Conservation (phyloP, 306 rosid genomes). For the Quillaja saponaria region DNA sequence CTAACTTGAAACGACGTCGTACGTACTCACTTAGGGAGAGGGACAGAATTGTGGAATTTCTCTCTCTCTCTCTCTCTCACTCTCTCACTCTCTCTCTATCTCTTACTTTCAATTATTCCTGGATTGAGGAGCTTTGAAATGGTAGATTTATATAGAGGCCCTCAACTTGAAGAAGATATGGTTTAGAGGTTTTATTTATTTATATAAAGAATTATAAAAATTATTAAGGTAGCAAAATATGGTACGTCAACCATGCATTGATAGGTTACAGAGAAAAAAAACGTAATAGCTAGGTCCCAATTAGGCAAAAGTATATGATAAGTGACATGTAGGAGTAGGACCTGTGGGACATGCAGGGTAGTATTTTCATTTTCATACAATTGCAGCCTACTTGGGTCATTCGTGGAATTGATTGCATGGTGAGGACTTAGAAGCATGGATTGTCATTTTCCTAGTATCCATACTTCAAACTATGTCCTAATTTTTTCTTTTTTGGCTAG, state of each 20-base stretch:
- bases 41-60: too few relatives aligned
- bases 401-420: conserved; percentile 34
- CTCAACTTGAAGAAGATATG: conserved; percentile 1
- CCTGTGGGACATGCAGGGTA: conserved; percentile 30
- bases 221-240: conserved; percentile 26
- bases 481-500: too few relatives aligned
- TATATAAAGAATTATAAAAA: neutral
- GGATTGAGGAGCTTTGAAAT: conserved; percentile 19
- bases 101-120: too few relatives aligned
- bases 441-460: too few relatives aligned
- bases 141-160: conserved; percentile 38
- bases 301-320: conserved; percentile 28
- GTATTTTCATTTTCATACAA: conserved; percentile 38
- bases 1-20: too few relatives aligned
- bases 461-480: too few relatives aligned
- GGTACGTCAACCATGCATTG: too few relatives aligned
- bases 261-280: too few relatives aligned
- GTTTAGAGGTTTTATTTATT: neutral
- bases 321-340: conserved; percentile 51
- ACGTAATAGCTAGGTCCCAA: conserved; percentile 28
- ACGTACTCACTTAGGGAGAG: too few relatives aligned
- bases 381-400: conserved; percentile 24
- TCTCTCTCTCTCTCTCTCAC: conserved; percentile 23
- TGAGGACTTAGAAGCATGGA: conserved; percentile 6
- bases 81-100: too few relatives aligned